A percentile compares a stretch with the other conserved stretches of the same genome.
phyloP scores from a whole-genome alignment of 2,329 filamentous ascomycete species.

The Gremmenia infestans region DNA sequence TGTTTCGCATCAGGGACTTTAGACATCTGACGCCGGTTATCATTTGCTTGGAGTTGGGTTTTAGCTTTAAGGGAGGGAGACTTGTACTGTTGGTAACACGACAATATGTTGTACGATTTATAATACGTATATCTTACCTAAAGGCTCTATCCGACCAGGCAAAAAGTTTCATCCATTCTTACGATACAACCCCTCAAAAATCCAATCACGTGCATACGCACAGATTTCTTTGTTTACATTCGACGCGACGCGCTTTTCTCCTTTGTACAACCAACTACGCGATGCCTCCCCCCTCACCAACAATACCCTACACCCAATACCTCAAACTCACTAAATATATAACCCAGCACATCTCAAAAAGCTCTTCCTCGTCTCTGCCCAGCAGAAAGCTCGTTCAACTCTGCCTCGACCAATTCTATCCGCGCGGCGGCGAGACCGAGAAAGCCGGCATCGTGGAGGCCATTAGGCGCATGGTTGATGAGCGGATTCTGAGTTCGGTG shows the following conservation, averaged over 20 bases:
- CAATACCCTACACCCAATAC: not conserved
- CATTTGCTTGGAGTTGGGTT: too few relatives aligned
- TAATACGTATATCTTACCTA: too few relatives aligned
- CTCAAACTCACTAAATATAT: not conserved
- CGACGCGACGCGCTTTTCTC: not conserved
- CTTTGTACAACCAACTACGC: not conserved
- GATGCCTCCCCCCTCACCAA: not conserved
- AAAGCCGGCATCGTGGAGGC: not conserved
- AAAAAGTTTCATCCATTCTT: too few relatives aligned
- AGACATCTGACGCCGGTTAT: too few relatives aligned
- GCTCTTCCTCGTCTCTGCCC: not conserved
- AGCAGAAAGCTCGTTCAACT: not conserved
- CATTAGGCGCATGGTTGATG: slow-evolving; percentile 5
- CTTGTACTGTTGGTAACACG: too few relatives aligned
- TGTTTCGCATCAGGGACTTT: too few relatives aligned
- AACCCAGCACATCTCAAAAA: not conserved
- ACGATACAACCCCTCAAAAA: too few relatives aligned
- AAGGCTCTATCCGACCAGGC: too few relatives aligned
- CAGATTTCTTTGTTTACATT: not conserved
- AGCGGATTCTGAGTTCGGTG: not conserved
- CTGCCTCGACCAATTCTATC: not conserved
- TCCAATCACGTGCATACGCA: not conserved
- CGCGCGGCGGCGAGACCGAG: not conserved
- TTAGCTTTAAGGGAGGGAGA: too few relatives aligned
- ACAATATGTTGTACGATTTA: too few relatives aligned